Evolutionary conservation across 73 alveolate genomes (phyloP), one percentile per base, ranked within the genome.

Genomic region (Symbiodinium natans): DNA sequence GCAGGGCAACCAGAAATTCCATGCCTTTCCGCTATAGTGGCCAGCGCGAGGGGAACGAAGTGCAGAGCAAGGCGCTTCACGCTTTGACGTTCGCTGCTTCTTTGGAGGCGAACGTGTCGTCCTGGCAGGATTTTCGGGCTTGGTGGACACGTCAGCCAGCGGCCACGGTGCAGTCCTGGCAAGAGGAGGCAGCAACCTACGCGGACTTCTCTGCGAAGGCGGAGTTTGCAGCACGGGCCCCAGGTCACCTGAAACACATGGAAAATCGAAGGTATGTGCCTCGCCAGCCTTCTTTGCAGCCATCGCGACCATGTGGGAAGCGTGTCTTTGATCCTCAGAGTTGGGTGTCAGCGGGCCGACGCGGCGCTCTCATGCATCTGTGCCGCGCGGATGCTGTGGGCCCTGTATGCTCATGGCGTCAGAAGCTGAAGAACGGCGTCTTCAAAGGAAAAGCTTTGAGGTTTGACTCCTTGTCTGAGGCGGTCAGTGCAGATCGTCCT

Each of bases 341-440:
- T 6, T 59, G 77, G 77, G 15, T 59, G 15, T 13, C 34, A 3
- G 77, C 77, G 3, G 33, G 33, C 6, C 77, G 77, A 25, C 33
- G 9, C 29, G 34, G 77, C 3, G 77, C 77, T 3, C 33, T 59
- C 36, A 10, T 59, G 77, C 77, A 59, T n/a, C 33, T 59, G 77
- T 4, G 77, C 33, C 77, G 77, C 29, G 3, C 77, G 27, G 77
- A 59, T 21, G 77, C 77, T 19, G 33, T 19, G 77, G 77, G 77
- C 6, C 77, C 77, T 19, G 77, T 59, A n/a, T 59, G 77, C 77
- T 59, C 77, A 10, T 59, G 77, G 77, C 77, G 77, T n/a, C 77
- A 59, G 77, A 10, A n/a, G 6, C 33, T 59, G 36, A 13, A 59
- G 15, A n/a, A 10, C 15, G 77, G 77, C 77, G 33, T 59, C 33